Evolutionary conservation across 305 asterid species (phyloP).

Genomic region (Rubia peregrina): DNA sequence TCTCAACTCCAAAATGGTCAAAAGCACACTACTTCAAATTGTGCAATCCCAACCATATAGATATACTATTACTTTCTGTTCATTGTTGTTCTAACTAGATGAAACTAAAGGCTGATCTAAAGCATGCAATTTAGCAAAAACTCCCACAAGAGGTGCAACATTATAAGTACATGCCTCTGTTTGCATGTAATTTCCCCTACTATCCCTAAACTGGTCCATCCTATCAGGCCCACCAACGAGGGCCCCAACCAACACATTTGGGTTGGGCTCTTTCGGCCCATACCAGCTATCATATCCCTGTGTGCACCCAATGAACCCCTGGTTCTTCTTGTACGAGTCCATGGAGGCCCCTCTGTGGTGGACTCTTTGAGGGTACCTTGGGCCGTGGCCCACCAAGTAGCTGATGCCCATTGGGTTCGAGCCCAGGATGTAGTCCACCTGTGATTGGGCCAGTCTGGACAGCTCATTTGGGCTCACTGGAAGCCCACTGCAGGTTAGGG

Average conservation of each 20-base stretch:
- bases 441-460: slow-evolving; percentile 22
- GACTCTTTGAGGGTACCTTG: slow-evolving; percentile 25
- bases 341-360: slow-evolving; percentile 39
- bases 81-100: slow-evolving; percentile 19
- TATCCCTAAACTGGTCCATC: slow-evolving; percentile 47
- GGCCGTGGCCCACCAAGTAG: slow-evolving; percentile 34
- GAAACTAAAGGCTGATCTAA: slow-evolving; percentile 11
- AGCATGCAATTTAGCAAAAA: slow-evolving; percentile 51
- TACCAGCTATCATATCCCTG: slow-evolving; percentile 37
- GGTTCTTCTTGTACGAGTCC: slow-evolving; percentile 21
- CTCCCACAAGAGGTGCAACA: slow-evolving; percentile 74
- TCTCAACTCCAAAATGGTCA: not conserved
- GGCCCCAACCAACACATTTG: slow-evolving; percentile 59
- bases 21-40: not conserved
- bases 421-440: slow-evolving; percentile 33
- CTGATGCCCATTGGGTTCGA: slow-evolving; percentile 30
- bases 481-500: slow-evolving; percentile 18
- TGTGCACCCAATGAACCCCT: slow-evolving; percentile 30
- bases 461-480: slow-evolving; percentile 16
- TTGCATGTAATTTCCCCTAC: slow-evolving; percentile 60
- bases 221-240: slow-evolving; percentile 72
- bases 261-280: slow-evolving; percentile 36
- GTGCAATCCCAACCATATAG: not conserved
- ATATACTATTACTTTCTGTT: not conserved
- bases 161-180: slow-evolving; percentile 92